Conservation (phyloP, 1,139 yeast species). For the Pneumocystis carinii region DNA sequence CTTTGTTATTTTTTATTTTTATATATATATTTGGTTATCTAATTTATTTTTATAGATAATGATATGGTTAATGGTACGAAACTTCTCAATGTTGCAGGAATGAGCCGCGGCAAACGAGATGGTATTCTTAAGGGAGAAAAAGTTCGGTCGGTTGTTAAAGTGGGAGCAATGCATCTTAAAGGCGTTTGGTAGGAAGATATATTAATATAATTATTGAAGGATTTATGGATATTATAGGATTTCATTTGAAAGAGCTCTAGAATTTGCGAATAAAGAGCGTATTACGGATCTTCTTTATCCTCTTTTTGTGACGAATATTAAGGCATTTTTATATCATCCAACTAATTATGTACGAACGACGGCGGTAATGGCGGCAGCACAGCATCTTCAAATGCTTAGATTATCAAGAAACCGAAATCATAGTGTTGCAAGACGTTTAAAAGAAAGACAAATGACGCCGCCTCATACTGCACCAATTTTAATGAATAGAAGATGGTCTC, state of each 20-base stretch:
- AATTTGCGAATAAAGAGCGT: conserved; percentile 81
- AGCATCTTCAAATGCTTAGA: conserved; percentile 20
- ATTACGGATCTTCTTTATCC: conserved; percentile 79
- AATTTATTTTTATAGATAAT: conserved; percentile 35
- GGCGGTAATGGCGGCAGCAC: conserved; percentile 27
- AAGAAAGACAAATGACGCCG: neutral
- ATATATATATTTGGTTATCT: conserved; percentile 21
- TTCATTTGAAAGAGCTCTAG: conserved; percentile 83
- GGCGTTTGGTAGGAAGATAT: conserved; percentile 59
- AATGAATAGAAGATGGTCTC: neutral
- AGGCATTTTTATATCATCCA: conserved; percentile 21
- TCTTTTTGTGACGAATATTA: conserved; percentile 73
- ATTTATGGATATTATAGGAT: conserved; percentile 25
- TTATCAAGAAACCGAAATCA: neutral
- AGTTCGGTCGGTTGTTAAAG: conserved; percentile 79
- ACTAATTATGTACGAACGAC: conserved; percentile 24
- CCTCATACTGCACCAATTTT: neutral
- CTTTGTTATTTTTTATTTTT: neutral
- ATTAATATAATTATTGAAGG: neutral
- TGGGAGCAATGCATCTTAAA: conserved; percentile 91
- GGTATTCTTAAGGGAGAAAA: conserved; percentile 84
- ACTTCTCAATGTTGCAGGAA: conserved; percentile 76
- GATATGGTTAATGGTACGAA: conserved; percentile 91
- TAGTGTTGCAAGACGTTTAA: neutral
- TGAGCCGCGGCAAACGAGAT: conserved; percentile 93